Percentiles rank a stretch among this genome's conserved stretches.
Conservation (phyloP, 129 eudicot genomes). For the Glebionis coronaria region DNA sequence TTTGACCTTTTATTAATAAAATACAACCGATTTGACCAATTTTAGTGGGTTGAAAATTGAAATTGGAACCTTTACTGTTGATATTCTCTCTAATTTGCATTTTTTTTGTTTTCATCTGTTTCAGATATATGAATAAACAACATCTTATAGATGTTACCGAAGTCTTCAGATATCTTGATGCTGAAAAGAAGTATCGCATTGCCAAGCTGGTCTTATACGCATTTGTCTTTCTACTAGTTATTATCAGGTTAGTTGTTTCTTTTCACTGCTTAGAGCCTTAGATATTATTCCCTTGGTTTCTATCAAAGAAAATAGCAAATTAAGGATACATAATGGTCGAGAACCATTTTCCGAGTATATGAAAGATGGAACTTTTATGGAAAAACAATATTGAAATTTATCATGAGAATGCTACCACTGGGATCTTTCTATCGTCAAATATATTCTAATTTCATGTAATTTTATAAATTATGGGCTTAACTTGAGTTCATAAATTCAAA, state of each 20-base stretch:
- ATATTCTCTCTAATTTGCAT: neutral
- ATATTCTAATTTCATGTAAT: neutral
- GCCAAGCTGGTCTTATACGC: conserved; percentile 62
- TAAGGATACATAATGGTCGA: conserved; percentile 12
- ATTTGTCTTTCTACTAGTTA: conserved; percentile 52
- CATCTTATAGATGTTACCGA: conserved; percentile 93
- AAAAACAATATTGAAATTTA: conserved; percentile 5
- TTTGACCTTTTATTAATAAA: no score
- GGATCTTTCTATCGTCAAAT: neutral
- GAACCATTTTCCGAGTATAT: neutral
- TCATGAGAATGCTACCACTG: neutral
- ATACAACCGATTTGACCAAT: no score
- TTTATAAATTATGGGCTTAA: neutral
- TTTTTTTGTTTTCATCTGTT: conserved; percentile 16
- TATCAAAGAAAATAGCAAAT: neutral
- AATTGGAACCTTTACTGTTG: no score
- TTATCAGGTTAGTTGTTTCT: conserved; percentile 55
- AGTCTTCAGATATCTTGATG: conserved; percentile 49
- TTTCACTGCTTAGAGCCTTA: neutral
- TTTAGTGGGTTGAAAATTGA: no score
- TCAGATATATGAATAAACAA: conserved; percentile 56
- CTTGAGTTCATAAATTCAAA: conserved; percentile 18
- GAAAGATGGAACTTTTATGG: neutral
- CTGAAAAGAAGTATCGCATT: conserved; percentile 66
- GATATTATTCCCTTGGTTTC: neutral